Evolutionary conservation across 371 early-diverging fungal genomes (phyloP).

Genomic region (Conidiobolus incongruus): DNA sequence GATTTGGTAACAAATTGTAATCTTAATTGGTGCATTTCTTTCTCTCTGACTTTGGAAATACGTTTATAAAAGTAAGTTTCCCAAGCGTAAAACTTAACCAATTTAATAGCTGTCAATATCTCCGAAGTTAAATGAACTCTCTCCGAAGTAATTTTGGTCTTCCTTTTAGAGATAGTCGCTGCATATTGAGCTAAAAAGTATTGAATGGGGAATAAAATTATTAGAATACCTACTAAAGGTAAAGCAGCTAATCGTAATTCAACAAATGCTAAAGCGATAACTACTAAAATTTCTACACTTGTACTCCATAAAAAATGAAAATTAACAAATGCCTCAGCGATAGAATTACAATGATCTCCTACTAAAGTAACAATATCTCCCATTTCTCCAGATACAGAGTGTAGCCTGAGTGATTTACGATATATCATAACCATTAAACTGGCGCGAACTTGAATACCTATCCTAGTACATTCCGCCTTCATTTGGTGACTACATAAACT

Average conservation of each 20-base stretch:
- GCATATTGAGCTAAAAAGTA: constrained; percentile 22
- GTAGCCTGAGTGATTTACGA: constrained; percentile 31
- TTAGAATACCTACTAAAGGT: constrained; percentile 24
- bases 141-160: constrained; percentile 20
- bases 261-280: constrained; percentile 20
- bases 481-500: constrained; percentile 31
- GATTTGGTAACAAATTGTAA: constrained; percentile 19
- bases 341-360: constrained; percentile 27
- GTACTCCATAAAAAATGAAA: constrained; percentile 50
- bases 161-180: constrained; percentile 11
- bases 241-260: constrained; percentile 24
- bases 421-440: constrained; percentile 42
- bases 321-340: constrained; percentile 33
- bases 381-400: constrained; percentile 26
- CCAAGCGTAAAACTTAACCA: constrained; percentile 57
- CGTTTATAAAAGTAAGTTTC: constrained; percentile 20
- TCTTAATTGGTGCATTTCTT: constrained; percentile 22
- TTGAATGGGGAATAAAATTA: constrained; percentile 36
- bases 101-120: constrained; percentile 40
- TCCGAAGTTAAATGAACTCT: constrained; percentile 46
- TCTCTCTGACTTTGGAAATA: constrained; percentile 13
- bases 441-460: constrained; percentile 31
- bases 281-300: constrained; percentile 19
- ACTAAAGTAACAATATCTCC: constrained; percentile 26
- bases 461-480: constrained; percentile 21